A percentile compares a stretch with the other conserved stretches of the same genome.
Evolutionary conservation across 768 basidiomycete genomes (phyloP).

Genomic region (Multifurca ochricompacta): DNA sequence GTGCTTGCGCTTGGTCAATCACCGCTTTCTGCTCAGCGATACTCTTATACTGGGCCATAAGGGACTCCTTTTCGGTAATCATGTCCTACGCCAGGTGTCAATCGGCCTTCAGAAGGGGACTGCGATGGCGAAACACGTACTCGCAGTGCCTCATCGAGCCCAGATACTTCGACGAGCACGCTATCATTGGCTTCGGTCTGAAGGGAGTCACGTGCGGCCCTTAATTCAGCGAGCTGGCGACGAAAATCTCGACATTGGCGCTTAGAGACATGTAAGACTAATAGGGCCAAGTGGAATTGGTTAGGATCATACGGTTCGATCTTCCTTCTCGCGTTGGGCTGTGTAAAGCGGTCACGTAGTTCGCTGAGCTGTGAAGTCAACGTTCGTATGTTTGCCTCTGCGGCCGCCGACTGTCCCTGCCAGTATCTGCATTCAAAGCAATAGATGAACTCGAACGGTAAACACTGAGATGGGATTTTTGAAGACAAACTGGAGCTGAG

Average conservation of each 20-base stretch:
- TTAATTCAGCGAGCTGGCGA: conserved; percentile 22
- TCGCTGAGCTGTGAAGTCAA: conserved; percentile 26
- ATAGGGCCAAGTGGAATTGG: background rate
- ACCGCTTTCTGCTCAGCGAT: conserved; percentile 38
- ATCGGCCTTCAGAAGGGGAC: background rate
- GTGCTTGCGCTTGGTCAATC: conserved; percentile 39
- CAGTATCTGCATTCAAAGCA: conserved; percentile 36
- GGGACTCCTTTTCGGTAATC: conserved; percentile 41
- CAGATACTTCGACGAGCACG: conserved; percentile 53
- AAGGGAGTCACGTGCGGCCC: conserved; percentile 32
- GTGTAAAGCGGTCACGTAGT: conserved; percentile 28
- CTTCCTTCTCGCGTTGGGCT: conserved; percentile 25
- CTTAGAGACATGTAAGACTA: conserved; percentile 13
- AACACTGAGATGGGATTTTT: background rate
- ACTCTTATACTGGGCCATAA: conserved; percentile 43
- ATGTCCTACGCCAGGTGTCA: conserved; percentile 36
- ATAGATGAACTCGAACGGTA: background rate
- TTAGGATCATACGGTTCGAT: background rate
- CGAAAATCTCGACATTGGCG: conserved; percentile 1
- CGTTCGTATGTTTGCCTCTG: conserved; percentile 33
- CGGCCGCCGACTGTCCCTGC: conserved; percentile 31
- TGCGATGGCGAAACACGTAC: conserved; percentile 29
- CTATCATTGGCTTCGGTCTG: conserved; percentile 63
- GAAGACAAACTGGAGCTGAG: conserved; percentile 16
- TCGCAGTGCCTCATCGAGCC: conserved; percentile 45